Base-by-base conservation (phyloP, 768 basidiomycete species). In the Leccinum aurantiacum region DNA sequence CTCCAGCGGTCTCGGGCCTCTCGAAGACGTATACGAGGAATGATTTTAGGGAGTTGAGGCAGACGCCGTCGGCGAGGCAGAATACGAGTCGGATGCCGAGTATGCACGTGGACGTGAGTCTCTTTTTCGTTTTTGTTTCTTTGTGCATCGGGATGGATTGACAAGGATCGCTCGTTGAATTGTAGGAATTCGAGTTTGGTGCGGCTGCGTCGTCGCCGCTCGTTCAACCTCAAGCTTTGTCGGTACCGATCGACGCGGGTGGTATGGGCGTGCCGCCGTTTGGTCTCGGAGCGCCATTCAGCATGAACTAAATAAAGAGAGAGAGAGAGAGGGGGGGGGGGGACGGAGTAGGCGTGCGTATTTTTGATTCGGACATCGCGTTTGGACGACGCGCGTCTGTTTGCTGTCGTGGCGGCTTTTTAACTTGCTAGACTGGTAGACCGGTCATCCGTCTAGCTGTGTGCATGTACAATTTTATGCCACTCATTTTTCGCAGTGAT, bases 21-120 rank as follows among this genome's bases (percentile, higher is more conserved):
- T 93, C 92, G 11, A 94, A 93, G 75, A 92, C 82, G 61, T 94
- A 94, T 64, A 72, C 70, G 22, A 88, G 83, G 69, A 92, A 94
- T 65, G 91, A 93, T 71, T 94, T 94, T 66, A 80, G 92, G 56
- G 83, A 89, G 68, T 76, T 91, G 63, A 78, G 91, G 53, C 86
- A 87, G 71, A 75, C 78, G 46, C 82, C 89, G 33, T 82, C 84
- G 10, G 83, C 87, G 63, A 83, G 89, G 66, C 83, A 91, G 71
- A 94, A 93, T 67, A 93, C 91, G 57, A 93, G 91, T 74, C 80
- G 92, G 67, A 78, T 93, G 49, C 92, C 92, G 10, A 93, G 92
- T 73, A 87, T 86, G 78, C 92, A 94, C 74, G 91, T 87, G 56
- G 85, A 87, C 69, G 85, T 87, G 74, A 72, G 85, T 80, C 73